Conservation (phyloP, 805 yeast species). For the Clavispora fructus region DNA sequence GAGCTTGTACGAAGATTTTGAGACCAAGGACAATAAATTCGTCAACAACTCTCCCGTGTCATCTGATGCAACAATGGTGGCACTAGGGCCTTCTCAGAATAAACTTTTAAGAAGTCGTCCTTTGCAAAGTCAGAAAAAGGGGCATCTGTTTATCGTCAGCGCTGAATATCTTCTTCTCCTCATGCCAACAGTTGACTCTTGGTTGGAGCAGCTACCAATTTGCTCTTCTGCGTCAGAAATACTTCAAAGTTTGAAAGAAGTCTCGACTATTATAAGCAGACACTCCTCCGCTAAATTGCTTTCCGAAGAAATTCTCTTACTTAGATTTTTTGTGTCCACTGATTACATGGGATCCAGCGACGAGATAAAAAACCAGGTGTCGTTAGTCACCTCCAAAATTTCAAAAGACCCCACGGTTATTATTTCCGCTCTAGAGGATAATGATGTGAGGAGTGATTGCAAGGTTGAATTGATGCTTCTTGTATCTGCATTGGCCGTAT, state of each 20-base stretch:
- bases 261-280: not conserved
- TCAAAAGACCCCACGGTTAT: not conserved
- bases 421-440: not conserved
- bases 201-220: not conserved
- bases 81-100: not conserved
- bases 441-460: not conserved
- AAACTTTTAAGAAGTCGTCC: not conserved
- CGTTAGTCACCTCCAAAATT: not conserved
- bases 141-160: not conserved
- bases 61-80: not conserved
- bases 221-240: not conserved
- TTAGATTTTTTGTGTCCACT: not conserved
- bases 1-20: not conserved
- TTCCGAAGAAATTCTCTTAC: not conserved
- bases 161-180: not conserved
- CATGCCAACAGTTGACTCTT: not conserved
- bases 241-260: not conserved
- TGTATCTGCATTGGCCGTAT: not conserved
- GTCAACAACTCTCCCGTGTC: not conserved
- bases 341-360: not conserved
- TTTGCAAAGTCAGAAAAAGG: not conserved
- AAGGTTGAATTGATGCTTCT: not conserved
- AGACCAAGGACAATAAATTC: not conserved
- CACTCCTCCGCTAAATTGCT: not conserved
- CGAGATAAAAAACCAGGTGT: not conserved